A percentile compares a stretch with the other conserved stretches of the same genome.
Evolutionary conservation across 2,329 filamentous ascomycete genomes (phyloP).

Genomic region (Lizonia empirigonia): DNA sequence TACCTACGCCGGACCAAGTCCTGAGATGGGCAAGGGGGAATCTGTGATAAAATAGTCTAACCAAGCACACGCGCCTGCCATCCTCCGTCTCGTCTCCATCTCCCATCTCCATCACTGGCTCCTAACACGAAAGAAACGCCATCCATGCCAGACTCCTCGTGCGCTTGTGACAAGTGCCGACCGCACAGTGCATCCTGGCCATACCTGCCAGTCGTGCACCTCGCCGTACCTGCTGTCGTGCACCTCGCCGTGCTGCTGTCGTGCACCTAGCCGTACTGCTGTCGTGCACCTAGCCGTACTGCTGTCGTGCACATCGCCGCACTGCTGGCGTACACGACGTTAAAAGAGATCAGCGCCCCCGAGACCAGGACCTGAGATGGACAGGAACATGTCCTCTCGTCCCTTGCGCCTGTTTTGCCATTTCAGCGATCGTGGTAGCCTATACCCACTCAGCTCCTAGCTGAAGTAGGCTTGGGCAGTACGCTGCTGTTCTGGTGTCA

Average conservation of each 20-base stretch:
- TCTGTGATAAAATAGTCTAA: constrained; percentile 29
- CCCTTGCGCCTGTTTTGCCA: background rate
- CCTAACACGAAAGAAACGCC: constrained; percentile 8
- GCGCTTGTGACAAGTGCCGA: background rate
- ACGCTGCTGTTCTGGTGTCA: constrained; percentile 80
- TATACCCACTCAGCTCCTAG: constrained; percentile 48
- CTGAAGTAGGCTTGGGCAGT: constrained; percentile 78
- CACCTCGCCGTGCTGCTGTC: no score
- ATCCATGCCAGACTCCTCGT: constrained; percentile 10
- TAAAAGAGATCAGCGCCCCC: background rate
- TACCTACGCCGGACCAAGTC: constrained; percentile 10
- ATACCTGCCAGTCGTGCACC: background rate
- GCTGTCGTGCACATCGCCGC: no score
- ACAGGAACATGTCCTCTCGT: background rate
- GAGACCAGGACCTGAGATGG: background rate
- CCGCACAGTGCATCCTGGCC: background rate
- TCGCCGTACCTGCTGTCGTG: no score
- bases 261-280: no score
- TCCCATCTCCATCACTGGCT: constrained; percentile 1
- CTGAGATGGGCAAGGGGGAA: constrained; percentile 20
- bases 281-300: no score
- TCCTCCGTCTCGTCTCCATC: background rate
- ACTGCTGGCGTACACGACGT: background rate
- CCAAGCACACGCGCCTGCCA: constrained; percentile 9
- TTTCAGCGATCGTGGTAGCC: constrained; percentile 2